Base-by-base conservation (phyloP, 768 basidiomycete genomes). In the Lepiota venenata region DNA sequence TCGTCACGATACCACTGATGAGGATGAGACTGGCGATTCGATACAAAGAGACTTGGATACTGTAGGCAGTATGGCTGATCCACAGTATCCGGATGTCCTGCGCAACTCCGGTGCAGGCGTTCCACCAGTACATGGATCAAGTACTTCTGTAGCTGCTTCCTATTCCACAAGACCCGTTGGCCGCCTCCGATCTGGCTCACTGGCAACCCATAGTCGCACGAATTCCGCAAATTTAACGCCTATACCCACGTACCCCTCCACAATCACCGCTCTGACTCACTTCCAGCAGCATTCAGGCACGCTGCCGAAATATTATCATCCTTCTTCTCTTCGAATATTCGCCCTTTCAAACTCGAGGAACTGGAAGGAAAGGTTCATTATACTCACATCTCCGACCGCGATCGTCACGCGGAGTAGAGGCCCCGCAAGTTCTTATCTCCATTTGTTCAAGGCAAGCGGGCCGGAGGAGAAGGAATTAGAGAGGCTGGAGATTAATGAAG, bases 401-500 rank as follows among this genome's bases (percentile, higher is more conserved):
- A 65, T 74, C 20, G 64, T 75, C 56, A 70, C 73, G 12, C 60
- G 64, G 52, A 65, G 64, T 46, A 65, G 71, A 22, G 66, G 64
- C 6, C 75, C 77, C 12, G 67, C 73, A 12, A 73, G 73, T 20
- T 83, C 79, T 14, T 83, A 88, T 63, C 71, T 91, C 27, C 90
- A 92, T 64, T 66, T 92, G 36, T 92, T 91, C 74, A 89, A 90
- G 65, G 74, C 78, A 8, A 58, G 76, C 3, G 70, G 71, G 10
- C 66, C 74, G 9, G 83, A 85, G 16, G 87, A 88, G 58, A 79
- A 71, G 47, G 90, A 92, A 66, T 57, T 90, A 5, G 88, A 92
- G 66, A 74, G 90, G 40, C 68, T 91, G 32, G 83, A 84, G 63
- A 89, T 92, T 59, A 85, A 84, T 55, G 87, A 88, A 60, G 81